Conservation (phyloP, 2,329 filamentous ascomycete genomes). For the Trichoderma sp. region DNA sequence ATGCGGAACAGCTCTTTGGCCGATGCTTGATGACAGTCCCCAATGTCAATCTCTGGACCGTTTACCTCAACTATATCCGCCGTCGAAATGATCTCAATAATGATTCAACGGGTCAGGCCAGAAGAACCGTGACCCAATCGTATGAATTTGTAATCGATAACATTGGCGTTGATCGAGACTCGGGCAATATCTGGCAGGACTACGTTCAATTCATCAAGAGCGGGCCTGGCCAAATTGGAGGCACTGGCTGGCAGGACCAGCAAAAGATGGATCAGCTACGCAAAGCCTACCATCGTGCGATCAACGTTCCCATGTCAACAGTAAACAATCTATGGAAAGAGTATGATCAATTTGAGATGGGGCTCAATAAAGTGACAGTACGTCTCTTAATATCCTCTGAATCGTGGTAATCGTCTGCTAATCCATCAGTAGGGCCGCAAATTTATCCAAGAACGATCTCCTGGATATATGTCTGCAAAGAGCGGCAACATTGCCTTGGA, state of each 20-base stretch:
- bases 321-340: constrained; percentile 92
- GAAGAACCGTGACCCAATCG: constrained; percentile 75
- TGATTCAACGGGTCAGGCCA: constrained; percentile 73
- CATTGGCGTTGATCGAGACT: constrained; percentile 87
- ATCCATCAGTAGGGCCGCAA: constrained; percentile 71
- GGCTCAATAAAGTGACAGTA: constrained; percentile 87
- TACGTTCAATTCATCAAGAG: constrained; percentile 92
- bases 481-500: constrained; percentile 88
- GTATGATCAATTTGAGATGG: constrained; percentile 95
- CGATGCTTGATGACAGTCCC: constrained; percentile 75
- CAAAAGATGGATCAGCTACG: constrained; percentile 96
- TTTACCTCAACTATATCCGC: constrained; percentile 93
- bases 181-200: constrained; percentile 87
- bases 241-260: constrained; percentile 89
- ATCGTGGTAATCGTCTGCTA: constrained; percentile 19
- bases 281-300: constrained; percentile 88
- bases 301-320: constrained; percentile 79
- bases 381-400: constrained; percentile 29
- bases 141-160: constrained; percentile 91
- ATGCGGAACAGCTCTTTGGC: constrained; percentile 80
- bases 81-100: constrained; percentile 80
- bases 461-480: constrained; percentile 93
- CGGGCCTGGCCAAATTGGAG: constrained; percentile 81
- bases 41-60: constrained; percentile 84
- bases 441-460: constrained; percentile 88